A percentile compares a stretch with the other conserved stretches of the same genome.
Evolutionary conservation across 1,284 basidiomycete genomes (phyloP).

Genomic region (Puccinia triticina): DNA sequence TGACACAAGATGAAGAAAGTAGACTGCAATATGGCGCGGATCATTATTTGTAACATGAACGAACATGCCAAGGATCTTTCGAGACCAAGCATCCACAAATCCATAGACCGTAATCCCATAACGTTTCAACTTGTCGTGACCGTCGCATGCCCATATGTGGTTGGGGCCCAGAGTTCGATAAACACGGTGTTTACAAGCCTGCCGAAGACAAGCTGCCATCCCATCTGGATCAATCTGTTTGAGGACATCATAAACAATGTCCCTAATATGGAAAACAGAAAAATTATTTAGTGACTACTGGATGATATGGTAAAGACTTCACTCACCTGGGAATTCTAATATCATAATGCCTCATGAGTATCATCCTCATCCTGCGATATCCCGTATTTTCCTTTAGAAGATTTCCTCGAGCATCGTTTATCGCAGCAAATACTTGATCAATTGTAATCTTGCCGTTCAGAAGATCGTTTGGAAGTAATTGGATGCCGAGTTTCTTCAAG

Average conservation of each 20-base stretch:
- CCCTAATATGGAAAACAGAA: neutral
- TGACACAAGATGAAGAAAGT: neutral
- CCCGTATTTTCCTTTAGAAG: neutral
- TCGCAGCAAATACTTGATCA: neutral
- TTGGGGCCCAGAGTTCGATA: constrained; percentile 8
- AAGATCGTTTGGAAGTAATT: neutral
- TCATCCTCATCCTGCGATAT: constrained; percentile 4
- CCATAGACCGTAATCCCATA: neutral
- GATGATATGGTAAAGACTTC: neutral
- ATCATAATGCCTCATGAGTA: constrained; percentile 1
- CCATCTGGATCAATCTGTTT: constrained; percentile 15
- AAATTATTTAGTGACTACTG: neutral
- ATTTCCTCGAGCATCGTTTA: neutral
- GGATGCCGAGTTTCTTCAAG: neutral
- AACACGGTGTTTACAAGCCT: neutral
- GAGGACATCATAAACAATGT: neutral
- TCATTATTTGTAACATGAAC: constrained; percentile 22
- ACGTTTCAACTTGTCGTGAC: constrained; percentile 4
- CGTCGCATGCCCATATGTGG: neutral
- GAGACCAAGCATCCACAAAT: no score
- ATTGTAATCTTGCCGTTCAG: neutral
- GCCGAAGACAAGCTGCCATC: neutral
- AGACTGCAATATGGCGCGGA: neutral
- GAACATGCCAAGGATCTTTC: neutral
- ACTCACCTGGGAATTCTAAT: neutral